A percentile compares a stretch with the other conserved stretches of the same genome.
These are phyloP conservation scores for Kwoniella europaea DNA, from an alignment of 768 basidiomycete species.

Conservation along the genomic window DNA sequence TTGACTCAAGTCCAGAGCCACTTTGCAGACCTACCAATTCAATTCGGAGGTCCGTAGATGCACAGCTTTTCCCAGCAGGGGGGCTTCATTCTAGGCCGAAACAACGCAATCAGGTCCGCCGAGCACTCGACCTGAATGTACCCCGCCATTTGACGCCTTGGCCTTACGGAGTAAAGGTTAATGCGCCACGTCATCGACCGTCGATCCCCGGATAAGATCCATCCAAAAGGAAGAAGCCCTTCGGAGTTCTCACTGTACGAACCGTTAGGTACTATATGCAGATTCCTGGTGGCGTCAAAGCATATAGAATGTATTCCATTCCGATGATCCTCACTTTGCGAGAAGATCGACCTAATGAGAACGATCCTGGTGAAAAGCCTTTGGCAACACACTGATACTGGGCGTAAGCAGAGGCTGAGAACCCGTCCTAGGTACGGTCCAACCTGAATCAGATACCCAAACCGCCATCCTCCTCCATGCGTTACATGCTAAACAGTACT, in stretches of 20 bases:
- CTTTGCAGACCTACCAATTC: background rate
- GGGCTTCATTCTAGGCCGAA: background rate
- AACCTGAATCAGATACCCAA: conserved; percentile 15
- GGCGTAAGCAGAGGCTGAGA: background rate
- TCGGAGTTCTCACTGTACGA: too few species aligned
- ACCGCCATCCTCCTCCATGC: background rate
- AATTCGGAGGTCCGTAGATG: background rate
- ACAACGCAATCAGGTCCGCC: background rate
- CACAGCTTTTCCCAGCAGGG: background rate
- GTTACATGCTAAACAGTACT: background rate
- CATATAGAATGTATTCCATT: background rate
- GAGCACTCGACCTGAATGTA: background rate
- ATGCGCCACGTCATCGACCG: background rate
- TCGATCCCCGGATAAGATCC: background rate
- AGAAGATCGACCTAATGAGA: background rate
- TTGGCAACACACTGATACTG: background rate
- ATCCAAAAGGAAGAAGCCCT: too few species aligned
- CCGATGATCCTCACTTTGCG: too few species aligned
- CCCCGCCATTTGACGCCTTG: background rate
- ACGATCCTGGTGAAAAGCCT: too few species aligned
- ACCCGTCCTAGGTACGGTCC: background rate
- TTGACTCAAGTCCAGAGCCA: background rate
- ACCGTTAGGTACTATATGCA: too few species aligned
- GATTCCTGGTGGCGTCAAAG: conserved; percentile 9
- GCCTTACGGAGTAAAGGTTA: background rate